These are phyloP conservation scores for Aethionema arabicum DNA, from an alignment of 345 rosid species.

Conservation along the genomic window DNA sequence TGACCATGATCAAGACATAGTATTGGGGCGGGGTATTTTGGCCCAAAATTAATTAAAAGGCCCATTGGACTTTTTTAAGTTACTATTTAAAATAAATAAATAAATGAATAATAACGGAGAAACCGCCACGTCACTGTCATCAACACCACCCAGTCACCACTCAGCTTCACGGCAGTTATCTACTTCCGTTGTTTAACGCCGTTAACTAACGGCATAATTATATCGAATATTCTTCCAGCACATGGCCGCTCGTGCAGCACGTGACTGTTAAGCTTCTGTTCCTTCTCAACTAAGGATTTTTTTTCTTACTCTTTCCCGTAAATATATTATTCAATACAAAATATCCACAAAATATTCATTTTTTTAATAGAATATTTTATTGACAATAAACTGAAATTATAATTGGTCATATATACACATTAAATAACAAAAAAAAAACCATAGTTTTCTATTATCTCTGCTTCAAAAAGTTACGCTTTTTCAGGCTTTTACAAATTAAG, in stretches of 20 bases:
- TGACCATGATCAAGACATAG: neutral
- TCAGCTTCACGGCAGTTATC: neutral
- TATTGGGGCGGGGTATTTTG: constrained; percentile 3
- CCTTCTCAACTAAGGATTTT: constrained; percentile 28
- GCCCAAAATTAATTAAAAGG: neutral
- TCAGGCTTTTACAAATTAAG: too few species aligned
- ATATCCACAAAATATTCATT: constrained; percentile 18
- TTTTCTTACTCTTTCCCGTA: neutral
- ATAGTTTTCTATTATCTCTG: too few species aligned
- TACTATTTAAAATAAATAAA: neutral
- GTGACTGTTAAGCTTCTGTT: constrained; percentile 31
- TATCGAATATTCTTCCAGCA: constrained; percentile 35
- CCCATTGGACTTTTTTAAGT: neutral
- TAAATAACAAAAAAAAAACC: too few species aligned
- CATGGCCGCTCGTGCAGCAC: constrained; percentile 28
- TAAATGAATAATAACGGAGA: neutral
- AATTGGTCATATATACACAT: too few species aligned
- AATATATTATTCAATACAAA: neutral
- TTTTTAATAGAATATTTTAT: neutral
- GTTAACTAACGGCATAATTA: constrained; percentile 25
- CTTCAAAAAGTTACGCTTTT: too few species aligned
- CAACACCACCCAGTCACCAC: neutral
- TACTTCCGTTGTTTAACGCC: constrained; percentile 26
- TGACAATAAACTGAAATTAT: neutral
- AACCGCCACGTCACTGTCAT: constrained; percentile 21